Percentiles rank a stretch among this genome's conserved stretches.
phyloP scores from a whole-genome alignment of 2,329 filamentous ascomycete species.

The Juglanconis juglandina region DNA sequence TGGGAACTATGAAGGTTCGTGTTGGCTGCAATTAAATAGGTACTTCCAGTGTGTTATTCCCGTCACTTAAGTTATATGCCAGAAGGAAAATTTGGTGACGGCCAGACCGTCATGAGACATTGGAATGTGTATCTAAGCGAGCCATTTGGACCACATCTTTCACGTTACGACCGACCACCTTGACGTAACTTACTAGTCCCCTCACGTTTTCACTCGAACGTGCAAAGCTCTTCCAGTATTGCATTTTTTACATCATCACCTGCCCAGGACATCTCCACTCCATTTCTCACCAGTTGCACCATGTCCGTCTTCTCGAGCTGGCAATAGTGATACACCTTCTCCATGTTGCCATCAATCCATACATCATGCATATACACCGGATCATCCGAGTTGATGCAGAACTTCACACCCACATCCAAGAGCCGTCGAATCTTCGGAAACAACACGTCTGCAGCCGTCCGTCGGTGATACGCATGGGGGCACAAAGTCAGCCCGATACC shows the following conservation, averaged over 20 bases:
- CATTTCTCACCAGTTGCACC: slow-evolving; percentile 37
- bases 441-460: slow-evolving; percentile 38
- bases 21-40: too few species aligned
- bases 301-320: slow-evolving; percentile 39
- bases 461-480: slow-evolving; percentile 39
- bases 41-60: too few species aligned
- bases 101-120: too few species aligned
- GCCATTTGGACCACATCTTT: too few species aligned
- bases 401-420: slow-evolving; percentile 41
- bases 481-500: slow-evolving; percentile 39
- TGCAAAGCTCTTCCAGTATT: slow-evolving; percentile 12
- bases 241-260: slow-evolving; percentile 32
- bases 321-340: slow-evolving; percentile 40
- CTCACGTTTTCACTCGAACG: not conserved
- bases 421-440: slow-evolving; percentile 43
- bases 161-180: not conserved
- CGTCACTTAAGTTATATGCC: too few species aligned
- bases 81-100: too few species aligned
- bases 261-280: slow-evolving; percentile 46
- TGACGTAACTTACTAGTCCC: not conserved
- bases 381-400: slow-evolving; percentile 47
- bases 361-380: slow-evolving; percentile 48
- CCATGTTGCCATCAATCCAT: slow-evolving; percentile 46
- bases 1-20: too few species aligned
- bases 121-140: too few species aligned